phyloP scores from a whole-genome alignment of 1,284 basidiomycete species.

The Quambalaria eucalypti region DNA sequence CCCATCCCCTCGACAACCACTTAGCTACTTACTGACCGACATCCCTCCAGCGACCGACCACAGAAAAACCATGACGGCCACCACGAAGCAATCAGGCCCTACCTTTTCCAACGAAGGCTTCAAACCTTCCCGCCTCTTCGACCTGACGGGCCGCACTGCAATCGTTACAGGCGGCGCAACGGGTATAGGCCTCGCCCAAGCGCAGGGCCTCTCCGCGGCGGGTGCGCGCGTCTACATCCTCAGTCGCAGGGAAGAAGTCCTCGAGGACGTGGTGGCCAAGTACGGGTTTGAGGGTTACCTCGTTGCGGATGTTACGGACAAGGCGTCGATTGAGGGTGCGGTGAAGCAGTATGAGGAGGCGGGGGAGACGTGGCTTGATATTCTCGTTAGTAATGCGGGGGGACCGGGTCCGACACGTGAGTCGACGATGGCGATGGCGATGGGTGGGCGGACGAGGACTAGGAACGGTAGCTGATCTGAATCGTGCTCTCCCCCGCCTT shows the following conservation, averaged over 20 bases:
- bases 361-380: conserved; percentile 22
- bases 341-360: conserved; percentile 14
- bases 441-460: too few relatives aligned
- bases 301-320: conserved; percentile 8
- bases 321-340: conserved; percentile 5
- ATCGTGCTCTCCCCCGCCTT: too few relatives aligned
- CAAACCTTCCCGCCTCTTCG: conserved; percentile 12
- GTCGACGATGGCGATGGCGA: too few relatives aligned
- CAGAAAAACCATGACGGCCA: too few relatives aligned
- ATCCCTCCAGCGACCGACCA: too few relatives aligned
- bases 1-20: too few relatives aligned
- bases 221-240: conserved; percentile 68
- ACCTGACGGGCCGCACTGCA: conserved; percentile 52
- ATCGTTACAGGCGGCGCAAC: conserved; percentile 71
- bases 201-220: conserved; percentile 63
- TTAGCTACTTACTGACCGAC: too few relatives aligned
- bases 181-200: conserved; percentile 65
- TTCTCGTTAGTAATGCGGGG: conserved; percentile 27
- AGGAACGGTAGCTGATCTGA: too few relatives aligned
- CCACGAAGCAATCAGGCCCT: background rate
- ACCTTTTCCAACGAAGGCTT: background rate
- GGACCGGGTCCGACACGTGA: conserved; percentile 19
- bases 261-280: conserved; percentile 19
- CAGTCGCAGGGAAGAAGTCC: conserved; percentile 15
- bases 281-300: conserved; percentile 14